Base-by-base conservation (phyloP, 1,139 yeast species). In the Blastobotrys arbuscula region DNA sequence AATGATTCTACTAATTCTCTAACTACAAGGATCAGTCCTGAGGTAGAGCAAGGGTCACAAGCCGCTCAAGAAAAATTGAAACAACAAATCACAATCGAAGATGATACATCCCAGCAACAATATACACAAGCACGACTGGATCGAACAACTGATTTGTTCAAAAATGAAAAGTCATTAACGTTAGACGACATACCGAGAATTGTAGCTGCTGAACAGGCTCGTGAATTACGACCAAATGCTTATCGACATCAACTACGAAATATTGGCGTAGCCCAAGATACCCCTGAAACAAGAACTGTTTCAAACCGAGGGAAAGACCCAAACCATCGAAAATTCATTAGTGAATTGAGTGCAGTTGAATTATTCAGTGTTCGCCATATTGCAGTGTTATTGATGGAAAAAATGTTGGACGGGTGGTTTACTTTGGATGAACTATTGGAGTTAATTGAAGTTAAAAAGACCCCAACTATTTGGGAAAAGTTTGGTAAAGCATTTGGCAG, bases 181-280 rank as follows among this genome's bases (percentile, higher is more conserved):
- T 75, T 92, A 60, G 98, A 92, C 66, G 99, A 92, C 68, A 92
- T 92, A 58, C 96, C 97, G 6, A 76, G 97, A 57, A 90, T 92
- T 61, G 97, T 92, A 12, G 96, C 97, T 2, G 95, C 96, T 6
- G 97, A 92, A 61, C 97, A 90, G 66, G 96, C 97, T 0, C 75
- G 97, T 55, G 96, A 88, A 55, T 84, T 87, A 61, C 77, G 96
- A 51, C 95, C 95, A 5, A 85, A 85, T 64, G 92, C 95, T 0
- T 86, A 81, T 68, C 78, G 81, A 55, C 90, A 81, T 63, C 89
- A 82, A 57, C 73, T 46, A 34, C 45, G 58, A 19, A 53, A 40
- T 45, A 51, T 53, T 31, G 55, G 55, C 7, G 53, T 53, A 18
- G 48, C 51, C n/a, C 55, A 53, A n/a, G 56, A 58, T 7, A 52